Base-by-base conservation (phyloP, 192 early-diverging fungal species). In the Funneliformis mosseae region DNA sequence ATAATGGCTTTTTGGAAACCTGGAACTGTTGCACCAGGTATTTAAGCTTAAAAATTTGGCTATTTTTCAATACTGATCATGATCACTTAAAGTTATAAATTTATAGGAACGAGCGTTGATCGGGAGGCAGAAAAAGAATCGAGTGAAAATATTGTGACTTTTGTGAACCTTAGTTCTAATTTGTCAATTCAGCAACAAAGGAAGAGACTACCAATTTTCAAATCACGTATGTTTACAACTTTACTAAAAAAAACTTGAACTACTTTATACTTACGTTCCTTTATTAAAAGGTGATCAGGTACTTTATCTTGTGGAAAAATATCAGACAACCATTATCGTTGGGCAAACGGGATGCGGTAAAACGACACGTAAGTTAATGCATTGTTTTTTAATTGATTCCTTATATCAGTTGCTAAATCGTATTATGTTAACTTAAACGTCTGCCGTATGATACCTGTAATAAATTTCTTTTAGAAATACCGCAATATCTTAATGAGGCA, bases 141-240 rank as follows among this genome's bases (percentile, higher is more conserved):
- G 21, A 87, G 83, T 60, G 85, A 88, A 43, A 69, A 66, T 16
- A 70, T 93, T 3, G 66, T 90, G 1, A 76, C 88, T 0, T 84
- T 85, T 81, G 86, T 84, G 5, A 83, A 90, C 66, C 78, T 84
- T 18, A 74, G 82, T 27, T 84, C 85, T 3, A 92, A 90, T 39
- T 72, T 97, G 66, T 84, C 91, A 3, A 86, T 95, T 68, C 87
- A 92, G 75, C 91, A 96, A 46, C 95, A 95, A 83, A 83, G 97
- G 42, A 90, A 94, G 68, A 89, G 91, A 11, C 88, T 99, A 72
- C 98, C 97, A 0, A 94, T 98, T 4, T 98, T 89, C 83, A 95
- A 94, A 70, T 88, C 95, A 73, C 92, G 96, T 84, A 90, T 89
- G 80, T 63, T 33, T 8, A 64, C 28, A 11, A 8, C 9, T 64